phyloP scores from a whole-genome alignment of 768 basidiomycete genomes.

The Naganishia vishniacii region DNA sequence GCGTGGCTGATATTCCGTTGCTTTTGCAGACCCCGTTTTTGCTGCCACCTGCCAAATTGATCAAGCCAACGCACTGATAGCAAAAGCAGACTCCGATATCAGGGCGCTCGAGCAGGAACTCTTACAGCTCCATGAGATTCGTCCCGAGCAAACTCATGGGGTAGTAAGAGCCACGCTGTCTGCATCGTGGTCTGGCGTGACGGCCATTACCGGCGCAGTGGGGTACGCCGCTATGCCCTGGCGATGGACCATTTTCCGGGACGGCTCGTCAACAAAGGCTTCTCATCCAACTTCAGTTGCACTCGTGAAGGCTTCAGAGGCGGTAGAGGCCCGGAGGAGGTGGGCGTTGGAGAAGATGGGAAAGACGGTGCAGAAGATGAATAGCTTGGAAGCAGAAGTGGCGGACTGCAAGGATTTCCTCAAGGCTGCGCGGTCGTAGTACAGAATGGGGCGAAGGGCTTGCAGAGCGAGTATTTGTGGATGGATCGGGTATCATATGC shows the following conservation, averaged over 20 bases:
- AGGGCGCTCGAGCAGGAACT: slow-evolving; percentile 72
- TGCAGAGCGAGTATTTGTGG: no score
- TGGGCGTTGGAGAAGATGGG: slow-evolving; percentile 73
- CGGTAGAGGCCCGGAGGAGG: slow-evolving; percentile 58
- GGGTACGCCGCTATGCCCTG: slow-evolving; percentile 50
- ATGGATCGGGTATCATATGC: no score
- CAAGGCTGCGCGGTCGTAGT: slow-evolving; percentile 3
- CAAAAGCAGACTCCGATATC: slow-evolving; percentile 60
- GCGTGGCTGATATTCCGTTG: no score
- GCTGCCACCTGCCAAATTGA: slow-evolving; percentile 73
- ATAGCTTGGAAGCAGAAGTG: slow-evolving; percentile 67
- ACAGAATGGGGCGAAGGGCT: no score
- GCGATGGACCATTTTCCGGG: slow-evolving; percentile 50
- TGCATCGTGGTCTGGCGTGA: background rate
- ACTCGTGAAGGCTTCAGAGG: slow-evolving; percentile 33
- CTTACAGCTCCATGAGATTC: slow-evolving; percentile 60
- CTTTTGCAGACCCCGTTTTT: slow-evolving; percentile 63
- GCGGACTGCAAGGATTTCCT: slow-evolving; percentile 32
- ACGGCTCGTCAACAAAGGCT: background rate
- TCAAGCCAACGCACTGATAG: slow-evolving; percentile 57
- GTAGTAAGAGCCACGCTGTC: background rate
- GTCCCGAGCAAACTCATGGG: background rate
- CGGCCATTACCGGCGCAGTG: slow-evolving; percentile 49
- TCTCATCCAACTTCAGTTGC: background rate
- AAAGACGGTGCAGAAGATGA: slow-evolving; percentile 63